Base-by-base conservation (phyloP, 1,139 yeast species). In the Candida sp. region DNA sequence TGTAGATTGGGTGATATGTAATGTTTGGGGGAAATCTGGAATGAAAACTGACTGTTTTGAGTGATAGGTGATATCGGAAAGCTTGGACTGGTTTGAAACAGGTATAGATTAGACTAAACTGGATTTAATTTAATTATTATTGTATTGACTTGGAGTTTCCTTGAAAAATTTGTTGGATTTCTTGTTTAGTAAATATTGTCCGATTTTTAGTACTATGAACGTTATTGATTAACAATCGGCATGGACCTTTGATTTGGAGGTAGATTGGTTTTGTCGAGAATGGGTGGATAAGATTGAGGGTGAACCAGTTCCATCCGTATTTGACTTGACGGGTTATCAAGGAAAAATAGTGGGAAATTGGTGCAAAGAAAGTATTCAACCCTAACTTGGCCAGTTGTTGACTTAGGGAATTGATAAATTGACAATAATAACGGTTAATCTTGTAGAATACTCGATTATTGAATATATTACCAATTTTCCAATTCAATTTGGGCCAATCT, bases 191-290 rank as follows among this genome's bases (percentile, higher is more conserved):
- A 41, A 64, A 63, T 2, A 55, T 34, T 29, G 41, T 40, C 5
- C 47, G 39, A 40, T 58, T 60, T 3, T 52, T 40, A 2, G 45
- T 43, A 25, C 48, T 45, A 8, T 46, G 35, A 33, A 52, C 51
- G 42, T 58, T 60, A 41, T 58, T 56, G 5, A 65, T 33, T 15
- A 66, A 45, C 2, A 65, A 12, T 36, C 49, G 55, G 9, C 58
- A 55, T 1, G 71, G 71, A 3, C 71, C 71, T 36, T 47, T 39
- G 7, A 65, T 42, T 36, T 56, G 52, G 15, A 57, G 45, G 44
- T 54, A 56, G 3, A 64, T 56, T 2, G 65, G 63, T 40, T 50
- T 56, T 23, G 50, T 47, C 22, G 43, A 43, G 11, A 55, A 3
- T 21, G 39, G 39, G 37, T 52, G 52, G 21, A 49, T 22, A 3